phyloP scores from a whole-genome alignment of 768 basidiomycete genomes.

The Tricholoma sp. region DNA sequence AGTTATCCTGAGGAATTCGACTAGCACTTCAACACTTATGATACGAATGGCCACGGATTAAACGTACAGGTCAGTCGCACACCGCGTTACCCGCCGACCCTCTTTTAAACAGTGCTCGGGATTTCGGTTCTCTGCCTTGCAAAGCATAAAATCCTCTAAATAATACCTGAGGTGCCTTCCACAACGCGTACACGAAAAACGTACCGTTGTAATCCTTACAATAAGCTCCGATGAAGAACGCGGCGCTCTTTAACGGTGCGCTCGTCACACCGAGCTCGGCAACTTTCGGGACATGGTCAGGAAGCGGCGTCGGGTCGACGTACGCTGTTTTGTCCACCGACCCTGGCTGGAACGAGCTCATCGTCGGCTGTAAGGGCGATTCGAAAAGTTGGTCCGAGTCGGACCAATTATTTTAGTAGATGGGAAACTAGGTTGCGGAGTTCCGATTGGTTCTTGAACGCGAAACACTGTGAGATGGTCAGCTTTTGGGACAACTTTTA shows the following conservation, averaged over 20 bases:
- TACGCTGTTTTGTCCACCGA: constrained; percentile 44
- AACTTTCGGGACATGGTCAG: constrained; percentile 65
- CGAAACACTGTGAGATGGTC: constrained; percentile 17
- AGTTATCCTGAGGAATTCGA: constrained; percentile 54
- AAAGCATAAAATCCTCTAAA: constrained; percentile 69
- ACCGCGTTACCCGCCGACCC: constrained; percentile 91
- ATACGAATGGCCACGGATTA: background rate
- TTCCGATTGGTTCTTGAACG: constrained; percentile 13
- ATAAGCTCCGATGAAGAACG: constrained; percentile 93
- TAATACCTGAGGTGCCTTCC: background rate
- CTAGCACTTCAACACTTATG: background rate
- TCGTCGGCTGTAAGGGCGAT: constrained; percentile 27
- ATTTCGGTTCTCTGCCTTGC: constrained; percentile 88
- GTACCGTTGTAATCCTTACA: constrained; percentile 96
- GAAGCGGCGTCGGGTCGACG: constrained; percentile 62
- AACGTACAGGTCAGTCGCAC: constrained; percentile 88
- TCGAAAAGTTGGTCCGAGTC: constrained; percentile 10
- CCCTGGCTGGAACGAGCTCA: constrained; percentile 50
- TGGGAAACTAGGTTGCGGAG: constrained; percentile 24
- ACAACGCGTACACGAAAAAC: constrained; percentile 21
- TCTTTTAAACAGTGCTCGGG: constrained; percentile 94
- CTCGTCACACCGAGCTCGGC: constrained; percentile 86
- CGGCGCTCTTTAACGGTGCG: constrained; percentile 91
- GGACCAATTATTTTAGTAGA: constrained; percentile 17
- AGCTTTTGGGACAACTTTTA: constrained; percentile 1